Conservation (phyloP, 352 stramenopile species). For the Albugo candida region DNA sequence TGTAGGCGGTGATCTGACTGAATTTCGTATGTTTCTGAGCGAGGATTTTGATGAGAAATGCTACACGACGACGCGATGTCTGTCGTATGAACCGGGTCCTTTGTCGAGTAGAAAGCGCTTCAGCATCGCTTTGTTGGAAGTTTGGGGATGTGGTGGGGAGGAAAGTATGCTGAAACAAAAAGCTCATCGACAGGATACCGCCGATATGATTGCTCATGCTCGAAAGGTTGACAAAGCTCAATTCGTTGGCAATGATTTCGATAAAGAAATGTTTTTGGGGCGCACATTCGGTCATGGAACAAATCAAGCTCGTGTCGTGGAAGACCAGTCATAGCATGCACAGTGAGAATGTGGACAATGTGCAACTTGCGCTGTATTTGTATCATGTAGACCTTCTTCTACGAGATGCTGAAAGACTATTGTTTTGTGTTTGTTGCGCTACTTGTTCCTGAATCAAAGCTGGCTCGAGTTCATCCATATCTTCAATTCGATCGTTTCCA, state of each 20-base stretch:
- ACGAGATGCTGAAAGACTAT: no score
- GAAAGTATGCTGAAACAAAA: slow-evolving; percentile 28
- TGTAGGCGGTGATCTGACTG: slow-evolving; percentile 52
- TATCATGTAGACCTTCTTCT: no score
- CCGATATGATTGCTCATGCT: slow-evolving; percentile 63
- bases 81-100: slow-evolving; percentile 45
- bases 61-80: slow-evolving; percentile 51
- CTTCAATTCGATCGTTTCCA: no score
- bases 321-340: no score
- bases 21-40: slow-evolving; percentile 59
- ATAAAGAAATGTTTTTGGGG: slow-evolving; percentile 59
- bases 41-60: slow-evolving; percentile 72
- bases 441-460: no score
- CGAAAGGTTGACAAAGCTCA: slow-evolving; percentile 76
- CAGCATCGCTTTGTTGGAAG: slow-evolving; percentile 40
- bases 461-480: no score
- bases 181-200: slow-evolving; percentile 49
- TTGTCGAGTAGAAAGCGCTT: slow-evolving; percentile 45
- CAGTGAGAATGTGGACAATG: no score
- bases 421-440: no score
- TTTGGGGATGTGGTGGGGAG: slow-evolving; percentile 61
- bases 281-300: slow-evolving; percentile 63
- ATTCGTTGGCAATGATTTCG: slow-evolving; percentile 66
- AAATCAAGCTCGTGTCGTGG: slow-evolving; percentile 26
- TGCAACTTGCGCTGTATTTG: no score